Evolutionary conservation across 495 filamentous ascomycete species (phyloP).

Genomic region (Podospora tetraspora): DNA sequence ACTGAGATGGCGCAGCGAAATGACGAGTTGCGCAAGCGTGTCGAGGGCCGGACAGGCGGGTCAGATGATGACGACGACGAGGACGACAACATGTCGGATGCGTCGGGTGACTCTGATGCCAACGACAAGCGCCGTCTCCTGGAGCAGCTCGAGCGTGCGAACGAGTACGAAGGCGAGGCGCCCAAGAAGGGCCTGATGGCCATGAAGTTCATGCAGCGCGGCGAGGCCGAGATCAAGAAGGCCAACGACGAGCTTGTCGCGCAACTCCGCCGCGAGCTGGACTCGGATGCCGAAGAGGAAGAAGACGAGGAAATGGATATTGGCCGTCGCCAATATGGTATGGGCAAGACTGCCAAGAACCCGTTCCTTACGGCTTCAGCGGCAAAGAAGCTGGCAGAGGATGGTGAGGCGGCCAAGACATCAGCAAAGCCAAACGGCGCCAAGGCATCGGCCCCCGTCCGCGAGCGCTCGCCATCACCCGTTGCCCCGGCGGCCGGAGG

Average conservation of each 20-base stretch:
- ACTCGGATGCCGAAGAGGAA: constrained; percentile 45
- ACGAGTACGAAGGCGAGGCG: constrained; percentile 33
- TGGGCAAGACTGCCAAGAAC: constrained; percentile 29
- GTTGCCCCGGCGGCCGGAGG: constrained; percentile 25
- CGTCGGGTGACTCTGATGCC: constrained; percentile 46
- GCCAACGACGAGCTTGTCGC: constrained; percentile 79
- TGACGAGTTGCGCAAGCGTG: constrained; percentile 76
- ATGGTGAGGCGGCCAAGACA: neutral
- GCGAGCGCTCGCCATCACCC: constrained; percentile 7
- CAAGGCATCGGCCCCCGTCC: neutral
- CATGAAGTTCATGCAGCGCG: constrained; percentile 91
- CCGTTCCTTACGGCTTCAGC: constrained; percentile 3
- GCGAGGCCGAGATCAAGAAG: constrained; percentile 68
- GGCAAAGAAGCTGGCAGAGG: constrained; percentile 12
- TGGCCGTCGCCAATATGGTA: constrained; percentile 63
- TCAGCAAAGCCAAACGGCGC: neutral
- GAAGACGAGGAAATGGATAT: constrained; percentile 56
- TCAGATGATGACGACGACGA: constrained; percentile 48
- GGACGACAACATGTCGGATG: constrained; percentile 50
- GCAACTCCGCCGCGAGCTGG: constrained; percentile 66
- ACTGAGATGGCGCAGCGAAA: constrained; percentile 77
- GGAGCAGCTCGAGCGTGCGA: constrained; percentile 50
- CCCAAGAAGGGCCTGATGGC: constrained; percentile 50
- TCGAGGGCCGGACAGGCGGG: constrained; percentile 69
- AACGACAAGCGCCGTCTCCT: constrained; percentile 55